phyloP scores from a whole-genome alignment of 352 stramenopile genomes.

The Halophytophthora polymorphica region DNA sequence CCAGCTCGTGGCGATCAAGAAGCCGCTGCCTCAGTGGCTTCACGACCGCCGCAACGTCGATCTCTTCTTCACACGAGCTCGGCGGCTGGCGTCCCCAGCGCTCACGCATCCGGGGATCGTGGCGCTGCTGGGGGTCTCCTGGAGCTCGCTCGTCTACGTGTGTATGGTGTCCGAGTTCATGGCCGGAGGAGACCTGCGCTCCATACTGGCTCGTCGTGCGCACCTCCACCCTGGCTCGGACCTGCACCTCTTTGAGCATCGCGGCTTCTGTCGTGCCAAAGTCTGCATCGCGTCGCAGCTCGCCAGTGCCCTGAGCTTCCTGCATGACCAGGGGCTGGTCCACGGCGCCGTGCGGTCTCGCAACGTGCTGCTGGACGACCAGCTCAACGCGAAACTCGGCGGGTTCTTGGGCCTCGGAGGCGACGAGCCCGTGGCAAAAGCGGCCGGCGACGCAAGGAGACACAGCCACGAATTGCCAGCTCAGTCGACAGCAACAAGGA shows the following conservation, averaged over 20 bases:
- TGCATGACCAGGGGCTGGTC: conserved; percentile 42
- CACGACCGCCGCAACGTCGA: conserved; percentile 33
- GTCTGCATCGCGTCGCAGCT: conserved; percentile 43
- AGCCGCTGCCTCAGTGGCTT: conserved; percentile 44
- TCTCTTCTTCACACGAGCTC: conserved; percentile 44
- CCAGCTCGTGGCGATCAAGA: conserved; percentile 56
- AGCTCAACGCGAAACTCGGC: conserved; percentile 46
- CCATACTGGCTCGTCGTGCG: conserved; percentile 32
- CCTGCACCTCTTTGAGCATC: conserved; percentile 7
- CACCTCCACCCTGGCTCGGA: conserved; percentile 12
- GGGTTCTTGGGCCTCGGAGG: conserved; percentile 28
- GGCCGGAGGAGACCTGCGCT: conserved; percentile 44
- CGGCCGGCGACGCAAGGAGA: conserved; percentile 7
- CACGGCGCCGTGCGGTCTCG: conserved; percentile 28
- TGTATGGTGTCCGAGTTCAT: conserved; percentile 59
- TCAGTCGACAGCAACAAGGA: conserved; percentile 2
- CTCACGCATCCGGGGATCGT: conserved; percentile 47
- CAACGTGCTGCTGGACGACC: conserved; percentile 31
- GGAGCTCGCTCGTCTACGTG: conserved; percentile 44
- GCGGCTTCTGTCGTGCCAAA: conserved; percentile 41
- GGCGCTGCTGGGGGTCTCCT: conserved; percentile 47
- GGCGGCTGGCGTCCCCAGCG: conserved; percentile 30
- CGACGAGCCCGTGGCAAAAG: neutral
- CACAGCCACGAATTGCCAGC: conserved; percentile 10
- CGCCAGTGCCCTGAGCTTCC: conserved; percentile 40